Evolutionary conservation across 768 basidiomycete genomes (phyloP).

Genomic region (Amanita inopinata): DNA sequence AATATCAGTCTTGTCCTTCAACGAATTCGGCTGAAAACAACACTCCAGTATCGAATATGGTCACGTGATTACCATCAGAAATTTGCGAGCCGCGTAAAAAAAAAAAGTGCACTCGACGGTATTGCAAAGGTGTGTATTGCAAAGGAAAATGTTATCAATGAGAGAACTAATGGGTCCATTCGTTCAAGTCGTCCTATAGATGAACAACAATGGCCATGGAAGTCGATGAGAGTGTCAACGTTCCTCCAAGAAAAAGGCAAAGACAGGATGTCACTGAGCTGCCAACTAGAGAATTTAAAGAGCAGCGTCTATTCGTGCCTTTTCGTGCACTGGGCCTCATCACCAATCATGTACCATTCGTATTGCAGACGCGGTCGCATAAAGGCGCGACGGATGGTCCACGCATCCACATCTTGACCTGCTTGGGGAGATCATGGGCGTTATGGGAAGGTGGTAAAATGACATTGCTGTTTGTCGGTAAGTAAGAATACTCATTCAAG

Average conservation of each 20-base stretch:
- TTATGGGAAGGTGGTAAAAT: constrained; percentile 96
- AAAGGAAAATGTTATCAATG: background rate
- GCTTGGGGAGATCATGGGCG: constrained; percentile 85
- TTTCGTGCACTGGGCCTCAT: constrained; percentile 94
- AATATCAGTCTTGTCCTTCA: too few relatives aligned
- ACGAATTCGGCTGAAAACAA: too few relatives aligned
- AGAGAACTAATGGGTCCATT: background rate
- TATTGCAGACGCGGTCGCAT: constrained; percentile 73
- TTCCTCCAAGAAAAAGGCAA: constrained; percentile 44
- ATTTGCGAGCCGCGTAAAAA: too few relatives aligned
- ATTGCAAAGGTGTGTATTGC: too few relatives aligned
- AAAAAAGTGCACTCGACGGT: too few relatives aligned
- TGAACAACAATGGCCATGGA: background rate
- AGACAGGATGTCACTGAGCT: constrained; percentile 24
- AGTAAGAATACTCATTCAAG: constrained; percentile 23
- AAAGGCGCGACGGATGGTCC: constrained; percentile 84
- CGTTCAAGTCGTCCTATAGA: background rate
- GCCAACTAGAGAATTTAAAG: constrained; percentile 17
- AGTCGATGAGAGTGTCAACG: constrained; percentile 7
- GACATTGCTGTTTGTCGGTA: constrained; percentile 87
- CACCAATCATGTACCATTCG: constrained; percentile 85
- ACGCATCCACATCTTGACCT: constrained; percentile 75
- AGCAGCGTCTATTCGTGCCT: constrained; percentile 70
- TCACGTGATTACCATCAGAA: too few relatives aligned
- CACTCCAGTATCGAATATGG: too few relatives aligned